phyloP scores from a whole-genome alignment of 768 basidiomycete species.

The Naganishia kalamii region DNA sequence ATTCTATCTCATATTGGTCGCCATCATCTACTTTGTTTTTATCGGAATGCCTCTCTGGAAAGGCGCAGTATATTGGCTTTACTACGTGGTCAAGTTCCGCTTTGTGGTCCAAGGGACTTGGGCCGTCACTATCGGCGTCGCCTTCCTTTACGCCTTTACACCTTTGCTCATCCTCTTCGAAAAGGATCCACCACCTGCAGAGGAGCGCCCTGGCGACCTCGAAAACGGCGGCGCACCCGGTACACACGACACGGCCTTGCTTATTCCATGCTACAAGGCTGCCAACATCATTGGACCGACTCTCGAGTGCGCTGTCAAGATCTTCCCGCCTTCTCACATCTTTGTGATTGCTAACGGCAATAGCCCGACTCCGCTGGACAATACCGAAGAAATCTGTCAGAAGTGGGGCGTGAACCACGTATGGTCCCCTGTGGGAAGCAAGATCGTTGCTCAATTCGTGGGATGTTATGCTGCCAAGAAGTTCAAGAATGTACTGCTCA shows the following conservation, averaged over 20 bases:
- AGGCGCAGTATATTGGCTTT: conserved; percentile 14
- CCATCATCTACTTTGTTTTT: neutral
- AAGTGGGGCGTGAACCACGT: conserved; percentile 7
- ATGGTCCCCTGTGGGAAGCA: conserved; percentile 12
- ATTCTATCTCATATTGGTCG: neutral
- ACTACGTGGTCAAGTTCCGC: neutral
- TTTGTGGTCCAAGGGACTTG: neutral
- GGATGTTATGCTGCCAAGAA: conserved; percentile 17
- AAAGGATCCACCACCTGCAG: conserved; percentile 7
- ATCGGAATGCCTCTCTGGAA: conserved; percentile 3
- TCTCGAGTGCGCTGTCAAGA: neutral
- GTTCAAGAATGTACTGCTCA: conserved; percentile 11
- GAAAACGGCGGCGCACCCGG: neutral
- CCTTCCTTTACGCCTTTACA: conserved; percentile 1
- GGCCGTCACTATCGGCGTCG: conserved; percentile 4
- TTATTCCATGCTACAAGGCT: conserved; percentile 7
- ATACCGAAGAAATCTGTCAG: conserved; percentile 4
- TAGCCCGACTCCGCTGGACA: conserved; percentile 14
- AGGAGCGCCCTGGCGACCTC: neutral
- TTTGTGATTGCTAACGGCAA: conserved; percentile 16
- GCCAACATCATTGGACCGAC: conserved; percentile 7
- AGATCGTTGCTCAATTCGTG: conserved; percentile 16
- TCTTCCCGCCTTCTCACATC: conserved; percentile 9
- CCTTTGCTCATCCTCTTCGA: neutral
- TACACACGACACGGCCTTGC: conserved; percentile 4